Evolutionary conservation across 2,329 filamentous ascomycete genomes (phyloP).

Genomic region (Penicillium sp.): DNA sequence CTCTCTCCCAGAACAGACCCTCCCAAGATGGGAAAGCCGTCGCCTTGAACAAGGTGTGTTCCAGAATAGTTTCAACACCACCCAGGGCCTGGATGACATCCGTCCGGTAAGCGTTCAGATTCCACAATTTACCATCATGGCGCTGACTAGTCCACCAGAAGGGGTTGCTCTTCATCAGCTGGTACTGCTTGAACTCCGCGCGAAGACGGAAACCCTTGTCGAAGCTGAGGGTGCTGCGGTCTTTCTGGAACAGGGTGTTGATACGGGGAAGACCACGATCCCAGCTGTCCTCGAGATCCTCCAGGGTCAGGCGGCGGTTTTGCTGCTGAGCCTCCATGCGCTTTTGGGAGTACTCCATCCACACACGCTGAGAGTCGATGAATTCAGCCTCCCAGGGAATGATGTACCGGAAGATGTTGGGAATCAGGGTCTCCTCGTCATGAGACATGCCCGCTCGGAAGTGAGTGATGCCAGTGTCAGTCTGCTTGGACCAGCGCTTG

Average conservation of each 20-base stretch:
- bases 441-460: constrained; percentile 98
- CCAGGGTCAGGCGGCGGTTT: constrained; percentile 86
- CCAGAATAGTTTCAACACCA: constrained; percentile 95
- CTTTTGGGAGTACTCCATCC: constrained; percentile 99
- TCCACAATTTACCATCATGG: constrained; percentile 97
- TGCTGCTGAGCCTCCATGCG: constrained; percentile 94
- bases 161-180: constrained; percentile 97
- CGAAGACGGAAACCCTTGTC: constrained; percentile 96
- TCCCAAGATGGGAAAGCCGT: constrained; percentile 98
- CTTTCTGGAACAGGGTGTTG: constrained; percentile 98
- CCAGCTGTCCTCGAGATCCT: constrained; percentile 97
- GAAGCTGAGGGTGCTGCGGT: constrained; percentile 91
- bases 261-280: constrained; percentile 95
- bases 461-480: constrained; percentile 92
- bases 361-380: constrained; percentile 96
- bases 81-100: constrained; percentile 95
- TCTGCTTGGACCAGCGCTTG: constrained; percentile 98
- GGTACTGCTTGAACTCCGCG: constrained; percentile 97
- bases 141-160: constrained; percentile 99
- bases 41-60: constrained; percentile 94
- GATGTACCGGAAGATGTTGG: constrained; percentile 98
- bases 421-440: constrained; percentile 94
- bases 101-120: constrained; percentile 88
- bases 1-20: constrained; percentile 83
- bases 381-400: constrained; percentile 99